Evolutionary conservation across 352 stramenopile genomes (phyloP).

Genomic region (Phytophthora hibernalis): DNA sequence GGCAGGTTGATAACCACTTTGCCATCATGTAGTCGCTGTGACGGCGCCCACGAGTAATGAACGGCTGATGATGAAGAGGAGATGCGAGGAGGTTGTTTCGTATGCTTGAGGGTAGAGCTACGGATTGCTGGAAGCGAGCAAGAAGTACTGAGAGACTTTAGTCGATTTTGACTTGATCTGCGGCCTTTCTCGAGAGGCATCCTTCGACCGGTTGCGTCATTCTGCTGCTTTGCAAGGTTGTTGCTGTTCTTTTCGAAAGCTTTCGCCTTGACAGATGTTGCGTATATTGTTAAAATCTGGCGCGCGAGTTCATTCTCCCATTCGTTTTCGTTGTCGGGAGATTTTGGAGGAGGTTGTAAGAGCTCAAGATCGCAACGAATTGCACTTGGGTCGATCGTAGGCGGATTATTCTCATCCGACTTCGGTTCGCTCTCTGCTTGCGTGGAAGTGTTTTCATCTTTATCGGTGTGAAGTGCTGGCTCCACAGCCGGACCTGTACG

Average conservation of each 20-base stretch:
- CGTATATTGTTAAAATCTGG: conserved; percentile 91
- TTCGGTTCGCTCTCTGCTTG: background rate
- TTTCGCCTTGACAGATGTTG: conserved; percentile 76
- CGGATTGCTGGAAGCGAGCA: conserved; percentile 32
- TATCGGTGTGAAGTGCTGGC: background rate
- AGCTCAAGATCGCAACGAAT: conserved; percentile 63
- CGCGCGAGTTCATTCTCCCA: conserved; percentile 93
- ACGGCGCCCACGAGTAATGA: conserved; percentile 77
- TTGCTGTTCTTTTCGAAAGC: conserved; percentile 27
- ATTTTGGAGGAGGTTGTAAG: conserved; percentile 52
- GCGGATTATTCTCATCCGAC: background rate
- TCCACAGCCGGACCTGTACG: too few species aligned
- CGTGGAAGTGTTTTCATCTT: background rate
- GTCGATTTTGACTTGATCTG: background rate
- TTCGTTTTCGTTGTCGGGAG: conserved; percentile 70
- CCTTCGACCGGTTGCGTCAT: background rate
- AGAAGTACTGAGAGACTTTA: conserved; percentile 11
- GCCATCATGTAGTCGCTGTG: conserved; percentile 57
- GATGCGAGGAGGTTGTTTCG: conserved; percentile 2
- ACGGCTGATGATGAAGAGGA: conserved; percentile 32
- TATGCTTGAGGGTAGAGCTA: background rate
- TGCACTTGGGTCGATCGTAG: background rate
- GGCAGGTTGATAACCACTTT: conserved; percentile 86
- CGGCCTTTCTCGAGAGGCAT: conserved; percentile 1
- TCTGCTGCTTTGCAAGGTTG: conserved; percentile 7